These are phyloP conservation scores for Candida adriatica DNA, from an alignment of 805 yeast genomes.

Conservation along the genomic window DNA sequence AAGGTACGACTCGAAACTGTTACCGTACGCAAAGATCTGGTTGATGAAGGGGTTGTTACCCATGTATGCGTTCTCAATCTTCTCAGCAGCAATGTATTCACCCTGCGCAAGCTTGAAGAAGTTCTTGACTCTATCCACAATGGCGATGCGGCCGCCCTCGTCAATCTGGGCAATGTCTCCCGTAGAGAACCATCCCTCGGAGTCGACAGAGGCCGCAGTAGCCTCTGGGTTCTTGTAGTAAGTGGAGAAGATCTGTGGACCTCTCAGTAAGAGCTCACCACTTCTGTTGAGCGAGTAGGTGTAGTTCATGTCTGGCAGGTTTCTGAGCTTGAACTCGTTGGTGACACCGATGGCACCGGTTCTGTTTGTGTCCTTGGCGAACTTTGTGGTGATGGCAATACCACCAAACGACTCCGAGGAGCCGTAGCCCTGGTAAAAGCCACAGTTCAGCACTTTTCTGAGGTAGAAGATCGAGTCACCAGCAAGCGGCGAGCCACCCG, in stretches of 20 bases:
- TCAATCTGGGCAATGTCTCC: conserved; percentile 60
- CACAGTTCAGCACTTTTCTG: conserved; percentile 50
- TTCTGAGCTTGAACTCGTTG: conserved; percentile 53
- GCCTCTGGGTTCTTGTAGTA: conserved; percentile 54
- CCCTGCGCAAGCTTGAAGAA: conserved; percentile 66
- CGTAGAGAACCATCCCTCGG: conserved; percentile 59
- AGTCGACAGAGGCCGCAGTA: conserved; percentile 44
- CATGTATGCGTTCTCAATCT: conserved; percentile 58
- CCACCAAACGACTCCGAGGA: conserved; percentile 71
- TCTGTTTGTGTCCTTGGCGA: conserved; percentile 43
- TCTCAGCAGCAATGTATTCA: conserved; percentile 71
- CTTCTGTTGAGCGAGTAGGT: conserved; percentile 34
- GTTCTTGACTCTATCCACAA: conserved; percentile 73
- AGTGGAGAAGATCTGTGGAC: conserved; percentile 52
- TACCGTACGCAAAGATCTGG: conserved; percentile 61
- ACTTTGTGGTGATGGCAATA: conserved; percentile 33
- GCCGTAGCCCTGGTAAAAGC: conserved; percentile 69
- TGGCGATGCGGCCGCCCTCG: conserved; percentile 44
- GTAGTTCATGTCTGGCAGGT: conserved; percentile 59
- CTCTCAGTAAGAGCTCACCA: conserved; percentile 60
- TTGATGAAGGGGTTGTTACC: conserved; percentile 42
- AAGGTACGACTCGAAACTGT: conserved; percentile 46
- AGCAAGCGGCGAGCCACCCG: conserved; percentile 70
- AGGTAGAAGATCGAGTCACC: conserved; percentile 54
- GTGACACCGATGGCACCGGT: conserved; percentile 54